Percentiles rank a stretch among this genome's conserved stretches.
Conservation (phyloP, 1,284 basidiomycete genomes). For the Fistulina hepatica region DNA sequence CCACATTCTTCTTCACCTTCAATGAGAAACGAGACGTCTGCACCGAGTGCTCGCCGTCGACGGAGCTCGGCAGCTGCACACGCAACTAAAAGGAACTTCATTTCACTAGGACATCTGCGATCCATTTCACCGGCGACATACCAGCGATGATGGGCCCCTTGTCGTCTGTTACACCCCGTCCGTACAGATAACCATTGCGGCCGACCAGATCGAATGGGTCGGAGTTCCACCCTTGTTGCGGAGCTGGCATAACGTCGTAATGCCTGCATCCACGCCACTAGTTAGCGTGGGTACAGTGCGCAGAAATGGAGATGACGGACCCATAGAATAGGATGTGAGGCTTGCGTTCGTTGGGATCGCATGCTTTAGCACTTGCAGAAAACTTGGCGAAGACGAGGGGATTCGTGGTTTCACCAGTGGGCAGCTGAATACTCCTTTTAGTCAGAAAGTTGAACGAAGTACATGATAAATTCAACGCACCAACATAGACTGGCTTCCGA, state of each 20-base stretch:
- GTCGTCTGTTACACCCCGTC: conserved; percentile 84
- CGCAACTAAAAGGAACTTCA: conserved; percentile 35
- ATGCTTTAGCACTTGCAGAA: conserved; percentile 47
- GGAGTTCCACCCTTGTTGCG: conserved; percentile 66
- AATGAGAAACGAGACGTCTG: conserved; percentile 85
- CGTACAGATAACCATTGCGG: conserved; percentile 88
- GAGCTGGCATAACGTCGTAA: conserved; percentile 86
- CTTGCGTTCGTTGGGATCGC: conserved; percentile 37
- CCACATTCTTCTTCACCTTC: conserved; percentile 97
- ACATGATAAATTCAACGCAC: conserved; percentile 31
- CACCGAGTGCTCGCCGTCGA: conserved; percentile 59
- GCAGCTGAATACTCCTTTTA: conserved; percentile 34
- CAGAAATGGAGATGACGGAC: conserved; percentile 21
- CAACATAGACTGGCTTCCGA: conserved; percentile 71
- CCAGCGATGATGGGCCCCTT: conserved; percentile 87
- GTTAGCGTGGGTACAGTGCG: background rate
- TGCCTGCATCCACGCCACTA: conserved; percentile 40
- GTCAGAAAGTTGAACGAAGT: conserved; percentile 1
- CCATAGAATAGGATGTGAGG: conserved; percentile 83
- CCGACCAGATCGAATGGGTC: conserved; percentile 80
- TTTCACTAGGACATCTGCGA: background rate
- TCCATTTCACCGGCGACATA: background rate
- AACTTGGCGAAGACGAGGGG: conserved; percentile 85
- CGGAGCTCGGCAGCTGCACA: conserved; percentile 81
- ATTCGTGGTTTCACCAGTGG: conserved; percentile 55